Conservation (phyloP, 352 stramenopile species). For the Phytopythium delawarense region DNA sequence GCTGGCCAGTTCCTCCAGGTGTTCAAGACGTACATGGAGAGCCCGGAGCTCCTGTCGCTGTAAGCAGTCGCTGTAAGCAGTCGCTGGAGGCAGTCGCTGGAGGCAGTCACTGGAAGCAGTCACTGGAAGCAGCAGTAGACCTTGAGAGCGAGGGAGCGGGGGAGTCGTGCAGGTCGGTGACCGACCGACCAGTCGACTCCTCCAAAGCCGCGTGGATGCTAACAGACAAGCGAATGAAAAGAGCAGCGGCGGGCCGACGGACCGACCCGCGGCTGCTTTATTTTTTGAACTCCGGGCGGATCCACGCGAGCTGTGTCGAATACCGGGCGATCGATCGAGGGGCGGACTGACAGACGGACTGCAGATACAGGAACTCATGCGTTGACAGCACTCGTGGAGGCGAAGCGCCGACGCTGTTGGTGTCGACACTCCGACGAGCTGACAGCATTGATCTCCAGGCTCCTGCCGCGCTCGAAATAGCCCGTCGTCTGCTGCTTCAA, state of each 20-base stretch:
- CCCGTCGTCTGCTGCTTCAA: neutral
- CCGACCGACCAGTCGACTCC: neutral
- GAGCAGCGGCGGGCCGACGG: neutral
- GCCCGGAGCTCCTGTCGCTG: conserved; percentile 88
- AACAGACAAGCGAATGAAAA: conserved; percentile 2
- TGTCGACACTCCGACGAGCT: neutral
- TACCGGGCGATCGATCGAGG: neutral
- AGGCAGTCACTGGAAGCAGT: conserved; percentile 47
- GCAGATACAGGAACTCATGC: neutral
- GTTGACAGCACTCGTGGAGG: neutral
- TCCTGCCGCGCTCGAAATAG: neutral
- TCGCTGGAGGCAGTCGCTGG: conserved; percentile 41
- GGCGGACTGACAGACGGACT: neutral
- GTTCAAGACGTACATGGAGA: conserved; percentile 97
- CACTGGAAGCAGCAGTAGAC: neutral
- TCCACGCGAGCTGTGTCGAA: neutral
- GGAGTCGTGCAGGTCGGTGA: neutral
- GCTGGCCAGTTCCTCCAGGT: conserved; percentile 94
- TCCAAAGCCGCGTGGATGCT: neutral
- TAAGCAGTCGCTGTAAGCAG: conserved; percentile 19
- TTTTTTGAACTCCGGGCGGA: neutral
- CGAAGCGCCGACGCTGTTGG: neutral
- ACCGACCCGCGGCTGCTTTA: neutral
- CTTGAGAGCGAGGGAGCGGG: neutral
- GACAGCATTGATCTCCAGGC: neutral